Base-by-base conservation (phyloP, 1,284 basidiomycete species). In the Lentinula novae-zelandiae region DNA sequence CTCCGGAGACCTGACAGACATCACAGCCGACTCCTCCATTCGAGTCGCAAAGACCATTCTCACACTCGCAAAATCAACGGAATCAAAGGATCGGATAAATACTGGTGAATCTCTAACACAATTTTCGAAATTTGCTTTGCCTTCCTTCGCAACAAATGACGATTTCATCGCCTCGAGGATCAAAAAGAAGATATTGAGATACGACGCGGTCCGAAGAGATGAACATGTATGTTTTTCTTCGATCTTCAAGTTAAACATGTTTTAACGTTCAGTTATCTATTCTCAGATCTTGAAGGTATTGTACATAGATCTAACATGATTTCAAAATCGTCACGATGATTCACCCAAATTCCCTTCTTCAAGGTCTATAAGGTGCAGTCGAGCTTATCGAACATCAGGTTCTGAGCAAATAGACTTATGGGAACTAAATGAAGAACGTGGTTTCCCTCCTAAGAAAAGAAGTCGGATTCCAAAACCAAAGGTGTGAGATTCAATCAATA, bases 281-380 rank as follows among this genome's bases (percentile, higher is more conserved):
- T 3, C 22, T 5, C 15, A 57, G 55, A 46, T 10, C 17, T 57
- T 46, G 33, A 34, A 42, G 31, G 42, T 57, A 42, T 4, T 5
- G 42, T 44, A 44, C 27, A 27, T 27, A 27, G 27, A 3, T 44
- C 22, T 31, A n/a, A 33, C 31, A 27, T 17, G 13, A 39, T 42
- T 31, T 7, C 39, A 42, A 13, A n/a, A 44, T 7, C 15, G 2
- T 44, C 27, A 27, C 27, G 27, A 3, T 15, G 6, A 44, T 44
- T 44, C 42, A 44, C 13, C 15, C 42, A 7, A 44, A 20, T 4
- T 27, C 27, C 3, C 42, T 44, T 44, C 42, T 44, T 12, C 20
- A 17, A 64, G 63, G 64, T 65, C 12, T 65, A 67, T 46, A 59
- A 67, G 22, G 39, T 59, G 31, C 39, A 31, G 13, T 36, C 15